A percentile compares a stretch with the other conserved stretches of the same genome.
These are phyloP conservation scores for Colletotrichum sp. DNA, from an alignment of 2,329 filamentous ascomycete species.

Conservation along the genomic window DNA sequence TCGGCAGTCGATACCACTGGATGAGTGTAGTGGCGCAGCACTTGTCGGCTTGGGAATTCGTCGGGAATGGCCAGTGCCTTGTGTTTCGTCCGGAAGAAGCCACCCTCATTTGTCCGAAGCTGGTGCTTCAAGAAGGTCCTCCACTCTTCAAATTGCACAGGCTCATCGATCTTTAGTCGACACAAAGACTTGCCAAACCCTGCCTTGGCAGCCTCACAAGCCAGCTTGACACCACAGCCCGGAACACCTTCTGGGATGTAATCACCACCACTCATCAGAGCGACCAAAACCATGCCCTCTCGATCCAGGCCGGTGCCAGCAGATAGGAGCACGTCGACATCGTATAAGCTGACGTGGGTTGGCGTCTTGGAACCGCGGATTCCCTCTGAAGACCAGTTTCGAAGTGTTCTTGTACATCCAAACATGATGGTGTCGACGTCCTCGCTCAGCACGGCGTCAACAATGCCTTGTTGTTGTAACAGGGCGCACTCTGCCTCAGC, in stretches of 20 bases:
- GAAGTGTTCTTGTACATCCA: conserved; percentile 78
- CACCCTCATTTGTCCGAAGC: conserved; percentile 81
- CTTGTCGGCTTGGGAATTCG: conserved; percentile 78
- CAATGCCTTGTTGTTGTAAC: conserved; percentile 79
- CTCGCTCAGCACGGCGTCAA: conserved; percentile 93
- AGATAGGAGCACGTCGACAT: conserved; percentile 56
- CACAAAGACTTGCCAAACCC: conserved; percentile 84
- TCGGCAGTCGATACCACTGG: conserved; percentile 76
- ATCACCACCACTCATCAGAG: conserved; percentile 94
- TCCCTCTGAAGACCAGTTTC: conserved; percentile 82
- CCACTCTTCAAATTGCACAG: conserved; percentile 70
- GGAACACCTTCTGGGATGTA: conserved; percentile 89
- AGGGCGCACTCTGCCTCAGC: conserved; percentile 95
- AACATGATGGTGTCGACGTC: conserved; percentile 99
- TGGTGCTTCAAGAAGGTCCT: conserved; percentile 75
- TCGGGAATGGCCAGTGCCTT: conserved; percentile 77
- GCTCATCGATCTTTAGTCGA: conserved; percentile 64
- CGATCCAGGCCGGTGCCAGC: conserved; percentile 68
- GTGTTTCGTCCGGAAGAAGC: conserved; percentile 79
- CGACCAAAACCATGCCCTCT: conserved; percentile 92
- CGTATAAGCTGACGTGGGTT: conserved; percentile 87
- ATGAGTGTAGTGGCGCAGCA: conserved; percentile 86
- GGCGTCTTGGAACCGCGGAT: conserved; percentile 68
- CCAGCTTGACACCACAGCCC: conserved; percentile 85
- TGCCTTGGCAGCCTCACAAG: conserved; percentile 87